Evolutionary conservation across 805 yeast species (phyloP).

Genomic region (Lipomyces starkeyi): DNA sequence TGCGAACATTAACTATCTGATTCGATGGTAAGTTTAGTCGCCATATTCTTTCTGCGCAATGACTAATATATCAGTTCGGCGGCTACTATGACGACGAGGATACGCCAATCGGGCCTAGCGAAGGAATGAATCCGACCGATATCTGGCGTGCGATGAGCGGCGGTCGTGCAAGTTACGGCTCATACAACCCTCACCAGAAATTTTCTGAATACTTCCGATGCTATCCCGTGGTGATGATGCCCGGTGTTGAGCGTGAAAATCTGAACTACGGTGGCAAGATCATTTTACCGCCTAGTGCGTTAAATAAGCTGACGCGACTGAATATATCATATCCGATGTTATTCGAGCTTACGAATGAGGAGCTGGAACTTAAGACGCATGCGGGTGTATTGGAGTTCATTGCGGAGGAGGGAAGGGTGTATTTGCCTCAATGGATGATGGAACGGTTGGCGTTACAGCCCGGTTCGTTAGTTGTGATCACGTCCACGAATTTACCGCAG

Average conservation of each 20-base stretch:
- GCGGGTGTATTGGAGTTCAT: slow-evolving; percentile 95
- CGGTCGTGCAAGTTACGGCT: slow-evolving; percentile 17
- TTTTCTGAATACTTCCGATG: slow-evolving; percentile 91
- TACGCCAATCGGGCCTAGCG: slow-evolving; percentile 22
- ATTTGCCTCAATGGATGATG: slow-evolving; percentile 97
- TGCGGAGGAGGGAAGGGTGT: slow-evolving; percentile 96
- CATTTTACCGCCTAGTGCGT: slow-evolving; percentile 90
- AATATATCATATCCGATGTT: slow-evolving; percentile 97
- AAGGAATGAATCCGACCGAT: slow-evolving; percentile 11
- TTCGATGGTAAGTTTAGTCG: neutral
- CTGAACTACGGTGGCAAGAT: slow-evolving; percentile 96
- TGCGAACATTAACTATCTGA: neutral
- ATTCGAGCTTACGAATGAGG: slow-evolving; percentile 77
- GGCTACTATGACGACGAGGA: slow-evolving; percentile 36
- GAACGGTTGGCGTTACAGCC: slow-evolving; percentile 70
- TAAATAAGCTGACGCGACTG: slow-evolving; percentile 84
- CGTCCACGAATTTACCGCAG: slow-evolving; percentile 75
- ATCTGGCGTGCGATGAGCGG: slow-evolving; percentile 20
- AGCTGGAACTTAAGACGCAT: slow-evolving; percentile 66
- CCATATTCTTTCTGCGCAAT: neutral
- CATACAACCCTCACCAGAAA: slow-evolving; percentile 41
- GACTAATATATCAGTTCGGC: slow-evolving; percentile 19
- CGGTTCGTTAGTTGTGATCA: slow-evolving; percentile 78
- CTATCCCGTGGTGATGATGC: slow-evolving; percentile 91
- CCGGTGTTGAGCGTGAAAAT: slow-evolving; percentile 66